Base-by-base conservation (phyloP, 129 eudicot genomes). In the carrot (Daucus carota) region DNA sequence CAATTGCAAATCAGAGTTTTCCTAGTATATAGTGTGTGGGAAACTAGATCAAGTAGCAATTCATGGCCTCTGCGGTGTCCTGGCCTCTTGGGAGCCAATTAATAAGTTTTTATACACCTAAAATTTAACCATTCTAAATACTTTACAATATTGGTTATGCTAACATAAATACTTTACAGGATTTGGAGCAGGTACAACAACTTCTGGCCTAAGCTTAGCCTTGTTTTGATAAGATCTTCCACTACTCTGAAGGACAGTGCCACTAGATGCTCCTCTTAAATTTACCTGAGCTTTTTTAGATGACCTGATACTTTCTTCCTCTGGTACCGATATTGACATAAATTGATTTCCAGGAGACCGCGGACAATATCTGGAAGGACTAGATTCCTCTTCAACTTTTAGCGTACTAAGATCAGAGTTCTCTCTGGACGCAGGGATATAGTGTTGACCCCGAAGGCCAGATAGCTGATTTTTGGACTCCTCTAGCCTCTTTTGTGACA, bases 401-500 rank as follows among this genome's bases (percentile, higher is more conserved):
- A 82, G 77, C 70, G 70, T 76, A 71, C 76, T 81, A 75, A 79
- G 78, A 60, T 38, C 73, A 13, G 77, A 29, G 63, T 73, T 59
- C 16, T 54, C 86, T 63, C 75, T 86, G 70, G 88, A 76, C 45
- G 81, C 36, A 33, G 44, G 40, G 15, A n/a, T n/a, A n/a, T n/a
- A n/a, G n/a, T 47, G n/a, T 18, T 78, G 63, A 70, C 81, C 71
- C 74, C 89, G 84, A 75, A 87, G 87, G 26, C 90, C 92, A 75
- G 88, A 92, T 73, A 94, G 72, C 81, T 94, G 85, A 54, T 52
- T 66, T 70, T 94, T 84, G 66, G 93, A 41, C 78, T 85, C 92
- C 77, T 85, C 87, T 76, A 94, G 81, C 77, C 84, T 87, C 87
- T 76, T 86, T 82, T 94, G 90, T 22, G 93, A 82, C 77, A 85